Conservation (phyloP, 2,329 filamentous ascomycete species). For the Aquanectria penicillioides region DNA sequence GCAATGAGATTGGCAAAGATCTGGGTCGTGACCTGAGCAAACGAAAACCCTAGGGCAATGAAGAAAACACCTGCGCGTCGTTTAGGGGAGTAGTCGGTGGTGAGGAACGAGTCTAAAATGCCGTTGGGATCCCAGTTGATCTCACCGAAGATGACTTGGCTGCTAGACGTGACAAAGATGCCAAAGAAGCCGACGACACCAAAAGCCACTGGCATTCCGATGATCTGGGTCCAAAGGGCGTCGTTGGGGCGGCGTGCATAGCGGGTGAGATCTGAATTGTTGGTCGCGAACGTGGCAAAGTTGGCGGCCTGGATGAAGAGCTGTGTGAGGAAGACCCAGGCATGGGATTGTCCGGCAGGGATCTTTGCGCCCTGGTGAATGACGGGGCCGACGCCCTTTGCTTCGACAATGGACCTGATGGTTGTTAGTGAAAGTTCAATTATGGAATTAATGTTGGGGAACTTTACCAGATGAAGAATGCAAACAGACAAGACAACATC, state of each 20-base stretch:
- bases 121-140: conserved; percentile 39
- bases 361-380: conserved; percentile 48
- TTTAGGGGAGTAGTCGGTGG: no score
- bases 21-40: conserved; percentile 44
- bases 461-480: no score
- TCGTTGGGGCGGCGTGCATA: conserved; percentile 39
- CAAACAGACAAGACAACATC: no score
- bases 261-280: conserved; percentile 44
- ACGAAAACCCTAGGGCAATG: conserved; percentile 38
- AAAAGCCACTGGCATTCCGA: conserved; percentile 40
- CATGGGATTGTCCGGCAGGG: conserved; percentile 24
- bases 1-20: conserved; percentile 43
- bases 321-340: conserved; percentile 42
- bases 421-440: no score
- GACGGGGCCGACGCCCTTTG: conserved; percentile 56
- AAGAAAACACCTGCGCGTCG: conserved; percentile 45
- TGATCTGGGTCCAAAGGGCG: conserved; percentile 33
- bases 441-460: no score
- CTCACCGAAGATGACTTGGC: conserved; percentile 40
- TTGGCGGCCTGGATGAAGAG: conserved; percentile 41
- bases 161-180: conserved; percentile 40
- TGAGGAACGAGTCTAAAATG: conserved; percentile 12
- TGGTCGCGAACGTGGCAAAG: conserved; percentile 43
- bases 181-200: conserved; percentile 42
- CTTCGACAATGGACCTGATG: conserved; percentile 57